These are phyloP conservation scores for Suillus hirtellus DNA, from an alignment of 768 basidiomycete genomes.

Conservation along the genomic window DNA sequence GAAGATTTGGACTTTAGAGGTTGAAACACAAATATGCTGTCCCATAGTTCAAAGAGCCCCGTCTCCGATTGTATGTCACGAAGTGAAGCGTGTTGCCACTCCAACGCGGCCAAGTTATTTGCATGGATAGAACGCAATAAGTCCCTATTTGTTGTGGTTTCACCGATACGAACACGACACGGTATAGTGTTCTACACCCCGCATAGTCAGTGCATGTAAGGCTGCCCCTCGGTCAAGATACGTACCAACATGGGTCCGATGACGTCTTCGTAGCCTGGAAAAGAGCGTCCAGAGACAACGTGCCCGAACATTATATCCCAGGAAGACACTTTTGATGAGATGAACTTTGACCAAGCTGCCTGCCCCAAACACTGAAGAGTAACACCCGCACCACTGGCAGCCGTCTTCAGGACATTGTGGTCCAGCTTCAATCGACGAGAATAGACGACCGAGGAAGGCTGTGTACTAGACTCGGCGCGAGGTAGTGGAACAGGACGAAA, in stretches of 20 bases:
- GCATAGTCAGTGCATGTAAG: not conserved
- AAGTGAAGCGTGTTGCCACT: conserved; percentile 49
- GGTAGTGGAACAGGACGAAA: conserved; percentile 24
- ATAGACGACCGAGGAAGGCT: conserved; percentile 19
- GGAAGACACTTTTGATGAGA: conserved; percentile 23
- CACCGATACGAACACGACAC: conserved; percentile 38
- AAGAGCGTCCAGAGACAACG: conserved; percentile 44
- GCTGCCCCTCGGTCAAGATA: conserved; percentile 3
- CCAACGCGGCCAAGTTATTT: conserved; percentile 38
- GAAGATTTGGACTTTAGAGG: conserved; percentile 18
- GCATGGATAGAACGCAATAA: conserved; percentile 39
- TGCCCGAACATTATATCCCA: conserved; percentile 47
- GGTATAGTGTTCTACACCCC: conserved; percentile 45
- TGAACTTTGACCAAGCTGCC: conserved; percentile 31
- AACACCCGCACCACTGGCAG: conserved; percentile 24
- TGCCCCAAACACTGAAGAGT: conserved; percentile 40
- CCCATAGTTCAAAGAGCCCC: conserved; percentile 35
- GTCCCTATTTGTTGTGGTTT: conserved; percentile 29
- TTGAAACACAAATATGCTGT: conserved; percentile 48
- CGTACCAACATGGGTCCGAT: conserved; percentile 49
- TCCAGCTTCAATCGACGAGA: conserved; percentile 13
- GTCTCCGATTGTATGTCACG: conserved; percentile 40
- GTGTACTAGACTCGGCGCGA: conserved; percentile 12
- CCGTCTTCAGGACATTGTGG: conserved; percentile 16
- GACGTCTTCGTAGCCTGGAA: conserved; percentile 42